Base-by-base conservation (phyloP, 352 stramenopile species). In the Phytophthora parvispora region DNA sequence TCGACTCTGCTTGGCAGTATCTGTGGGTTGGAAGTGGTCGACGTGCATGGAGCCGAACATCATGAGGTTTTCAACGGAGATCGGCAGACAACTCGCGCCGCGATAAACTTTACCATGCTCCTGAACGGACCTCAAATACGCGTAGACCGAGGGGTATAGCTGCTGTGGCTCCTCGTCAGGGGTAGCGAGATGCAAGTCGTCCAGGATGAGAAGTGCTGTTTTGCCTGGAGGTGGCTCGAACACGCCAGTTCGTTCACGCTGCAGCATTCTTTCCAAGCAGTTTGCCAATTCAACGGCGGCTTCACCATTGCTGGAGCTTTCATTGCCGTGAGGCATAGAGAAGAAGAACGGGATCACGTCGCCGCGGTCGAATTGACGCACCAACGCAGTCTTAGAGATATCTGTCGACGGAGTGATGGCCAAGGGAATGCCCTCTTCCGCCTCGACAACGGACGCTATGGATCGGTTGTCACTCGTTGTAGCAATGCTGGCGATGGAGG, bases 211-310 rank as follows among this genome's bases (percentile, higher is more conserved):
- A 6, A 89, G 29, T 16, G 79, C 78, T 8, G 80, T 66, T 51
- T 91, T 89, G 1, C 83, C 83, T 16, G 83, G 78, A 8, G 83
- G 83, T 9, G 83, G 80, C 48, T 91, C 83, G 27, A 72, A 88
- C 25, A 89, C 64, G 0, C 64, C 64, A 3, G 69, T 82, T 4
- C 80, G 74, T 58, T 91, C 83, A 3, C 83, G 83, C 42, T 91
- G 80, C 3, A 91, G 71, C 74, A 87, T 84, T 3, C 78, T 69
- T 34, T 89, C 80, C 8, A 91, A 60, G 45, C 74, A 85, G 22
- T 72, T 72, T 7, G 72, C 57, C 0, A 91, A 31, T 20, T 78
- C 80, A 9, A 49, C 38, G 0, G 65, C 60, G 1, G 56, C 60
- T 8, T 72, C 16, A 4, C 65, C 67, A 50, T 71, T 51, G 18